These are phyloP conservation scores for Arachis hypogaea DNA, from an alignment of 306 rosid species.

Conservation along the genomic window DNA sequence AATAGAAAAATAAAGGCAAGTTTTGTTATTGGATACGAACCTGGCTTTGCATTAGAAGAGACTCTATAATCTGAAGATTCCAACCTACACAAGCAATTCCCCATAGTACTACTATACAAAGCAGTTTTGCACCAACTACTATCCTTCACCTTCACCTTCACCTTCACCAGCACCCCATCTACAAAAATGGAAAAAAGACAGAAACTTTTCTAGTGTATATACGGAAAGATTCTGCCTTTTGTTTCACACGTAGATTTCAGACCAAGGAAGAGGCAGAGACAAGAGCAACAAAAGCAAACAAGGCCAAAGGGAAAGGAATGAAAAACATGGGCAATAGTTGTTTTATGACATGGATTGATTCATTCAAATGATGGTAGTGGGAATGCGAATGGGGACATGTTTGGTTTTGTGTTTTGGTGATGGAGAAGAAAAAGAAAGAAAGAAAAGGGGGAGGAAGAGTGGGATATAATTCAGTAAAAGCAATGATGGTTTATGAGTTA, in stretches of 20 bases:
- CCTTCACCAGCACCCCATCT: constrained; percentile 41
- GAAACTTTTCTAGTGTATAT: neutral
- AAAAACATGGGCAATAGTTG: constrained; percentile 5
- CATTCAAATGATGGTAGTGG: too few relatives aligned
- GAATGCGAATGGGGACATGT: constrained; percentile 38
- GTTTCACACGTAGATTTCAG: constrained; percentile 15
- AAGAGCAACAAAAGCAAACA: neutral
- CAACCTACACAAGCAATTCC: constrained; percentile 77
- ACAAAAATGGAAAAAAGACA: constrained; percentile 38
- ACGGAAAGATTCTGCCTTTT: neutral
- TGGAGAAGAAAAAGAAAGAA: neutral
- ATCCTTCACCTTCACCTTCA: too few relatives aligned
- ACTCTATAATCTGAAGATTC: constrained; percentile 77
- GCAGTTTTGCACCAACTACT: constrained; percentile 36
- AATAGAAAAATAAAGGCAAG: constrained; percentile 28
- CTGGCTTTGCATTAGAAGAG: constrained; percentile 90
- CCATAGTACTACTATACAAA: constrained; percentile 60
- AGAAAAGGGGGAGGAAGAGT: constrained; percentile 38
- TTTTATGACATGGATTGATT: neutral
- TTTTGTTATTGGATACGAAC: constrained; percentile 46
- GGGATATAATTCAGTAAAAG: constrained; percentile 54
- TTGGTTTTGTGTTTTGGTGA: neutral
- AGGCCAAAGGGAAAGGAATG: neutral
- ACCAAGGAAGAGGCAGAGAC: constrained; percentile 13
- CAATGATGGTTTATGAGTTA: constrained; percentile 60